Base-by-base conservation (phyloP, 1,284 basidiomycete species). In the Ustilago crameri region DNA sequence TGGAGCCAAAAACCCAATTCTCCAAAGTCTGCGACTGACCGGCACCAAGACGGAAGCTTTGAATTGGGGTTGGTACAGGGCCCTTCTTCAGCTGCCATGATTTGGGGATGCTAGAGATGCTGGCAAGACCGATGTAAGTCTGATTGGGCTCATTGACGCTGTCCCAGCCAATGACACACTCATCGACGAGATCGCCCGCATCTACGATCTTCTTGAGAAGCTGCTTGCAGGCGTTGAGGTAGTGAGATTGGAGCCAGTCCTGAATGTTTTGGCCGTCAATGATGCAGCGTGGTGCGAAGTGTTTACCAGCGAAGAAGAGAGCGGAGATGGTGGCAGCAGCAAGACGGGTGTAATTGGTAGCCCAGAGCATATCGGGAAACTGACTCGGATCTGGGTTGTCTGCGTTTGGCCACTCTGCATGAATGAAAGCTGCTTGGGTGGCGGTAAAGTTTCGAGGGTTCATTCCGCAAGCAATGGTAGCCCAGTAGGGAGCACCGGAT, bases 401-500 rank as follows among this genome's bases (percentile, higher is more conserved):
- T 0, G 90, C 78, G 3, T 85, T 81, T 0, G 93, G 91, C 84
- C 93, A 97, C 85, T 98, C 94, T 83, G 88, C 90, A 80, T 98
- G 94, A 12, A 98, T 80, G 61, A 95, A 89, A 32, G 94, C 91
- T 4, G 93, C 87, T 79, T 91, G 90, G 0, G 95, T 97, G 1
- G 89, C 87, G 0, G 91, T 92, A 65, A 97, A 89, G 73, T 91
- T 88, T 50, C 89, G 87, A 0, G 94, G 93, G 78, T 98, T 88
- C 71, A 98, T 88, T 10, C 95, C 95, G 81, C 93, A 96, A 0
- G 95, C 95, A 35, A 89, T 87, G 7, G 98, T 86, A 0, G 94
- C 95, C 95, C 95, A 98, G 78, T 90, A 91, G 0, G 95, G 95
- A 0, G 95, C 95, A 12, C 95, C 95, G 0, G 93, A 96, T 8